These are phyloP conservation scores for Nakaseomyces sp. DNA, from an alignment of 1,139 yeast genomes.

Conservation along the genomic window DNA sequence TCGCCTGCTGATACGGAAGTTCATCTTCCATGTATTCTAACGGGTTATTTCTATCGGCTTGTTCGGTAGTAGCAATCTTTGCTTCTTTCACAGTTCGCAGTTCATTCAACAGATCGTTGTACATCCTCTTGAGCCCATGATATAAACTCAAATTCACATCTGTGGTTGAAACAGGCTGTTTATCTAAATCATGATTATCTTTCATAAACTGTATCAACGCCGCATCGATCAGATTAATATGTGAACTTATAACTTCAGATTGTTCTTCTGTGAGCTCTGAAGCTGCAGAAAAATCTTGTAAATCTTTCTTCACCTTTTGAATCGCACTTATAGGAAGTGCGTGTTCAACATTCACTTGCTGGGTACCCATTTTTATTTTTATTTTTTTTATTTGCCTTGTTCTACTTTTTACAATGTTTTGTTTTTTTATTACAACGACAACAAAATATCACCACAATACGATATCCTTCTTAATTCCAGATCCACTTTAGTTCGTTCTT, in stretches of 20 bases:
- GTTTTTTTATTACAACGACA: not conserved
- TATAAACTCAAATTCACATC: constrained; percentile 26
- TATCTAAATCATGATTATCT: constrained; percentile 26
- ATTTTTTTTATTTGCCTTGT: not conserved
- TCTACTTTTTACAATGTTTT: not conserved
- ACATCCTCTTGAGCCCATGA: constrained; percentile 27
- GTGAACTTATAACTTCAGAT: constrained; percentile 16
- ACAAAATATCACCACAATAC: too few species aligned
- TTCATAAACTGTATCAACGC: constrained; percentile 23
- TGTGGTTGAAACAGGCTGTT: constrained; percentile 19
- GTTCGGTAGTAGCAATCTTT: constrained; percentile 1
- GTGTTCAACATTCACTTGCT: constrained; percentile 25
- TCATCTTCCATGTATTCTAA: constrained; percentile 19
- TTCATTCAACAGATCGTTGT: constrained; percentile 25
- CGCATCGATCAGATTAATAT: constrained; percentile 19
- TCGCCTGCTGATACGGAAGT: constrained; percentile 20
- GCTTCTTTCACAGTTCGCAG: constrained; percentile 16
- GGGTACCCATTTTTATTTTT: not conserved
- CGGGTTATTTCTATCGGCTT: constrained; percentile 9
- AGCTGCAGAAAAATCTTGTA: constrained; percentile 15
- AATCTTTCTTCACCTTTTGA: constrained; percentile 24
- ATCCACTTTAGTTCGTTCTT: too few species aligned
- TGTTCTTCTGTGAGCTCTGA: constrained; percentile 16
- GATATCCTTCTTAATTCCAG: too few species aligned
- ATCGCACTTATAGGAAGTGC: constrained; percentile 26